Percentiles rank a stretch among this genome's conserved stretches.
Evolutionary conservation across 768 basidiomycete species (phyloP).

Genomic region (Nidula microcarpa): DNA sequence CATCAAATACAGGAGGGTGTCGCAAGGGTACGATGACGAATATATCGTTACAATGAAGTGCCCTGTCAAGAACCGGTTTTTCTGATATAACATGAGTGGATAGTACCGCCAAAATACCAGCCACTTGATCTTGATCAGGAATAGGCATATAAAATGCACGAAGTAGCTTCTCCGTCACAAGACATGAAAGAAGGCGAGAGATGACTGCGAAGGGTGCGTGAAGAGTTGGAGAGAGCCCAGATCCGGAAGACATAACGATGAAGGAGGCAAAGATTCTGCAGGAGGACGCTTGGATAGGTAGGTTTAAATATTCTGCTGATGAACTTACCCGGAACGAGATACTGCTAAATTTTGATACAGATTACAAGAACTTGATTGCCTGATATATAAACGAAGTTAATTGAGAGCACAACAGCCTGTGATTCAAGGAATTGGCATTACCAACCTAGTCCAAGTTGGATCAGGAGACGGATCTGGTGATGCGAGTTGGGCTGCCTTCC

Average conservation of each 20-base stretch:
- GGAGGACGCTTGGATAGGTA: too few species aligned
- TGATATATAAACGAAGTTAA: too few species aligned
- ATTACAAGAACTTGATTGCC: neutral
- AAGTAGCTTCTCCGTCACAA: slow-evolving; percentile 46
- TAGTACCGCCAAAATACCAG: slow-evolving; percentile 36
- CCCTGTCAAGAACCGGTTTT: slow-evolving; percentile 23
- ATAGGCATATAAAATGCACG: slow-evolving; percentile 37
- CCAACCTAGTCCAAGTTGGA: too few species aligned
- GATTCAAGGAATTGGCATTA: too few species aligned
- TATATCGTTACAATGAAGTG: slow-evolving; percentile 36
- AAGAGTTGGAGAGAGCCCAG: slow-evolving; percentile 24
- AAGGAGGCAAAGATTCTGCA: too few species aligned
- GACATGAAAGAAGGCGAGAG: slow-evolving; percentile 44
- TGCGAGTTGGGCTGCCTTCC: too few species aligned
- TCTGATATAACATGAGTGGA: slow-evolving; percentile 31
- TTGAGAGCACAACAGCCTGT: too few species aligned
- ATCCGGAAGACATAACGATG: slow-evolving; percentile 30
- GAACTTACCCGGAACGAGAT: too few species aligned
- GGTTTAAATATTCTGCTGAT: too few species aligned
- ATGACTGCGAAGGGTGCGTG: slow-evolving; percentile 43
- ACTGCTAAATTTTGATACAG: too few species aligned
- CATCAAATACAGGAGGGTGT: slow-evolving; percentile 39
- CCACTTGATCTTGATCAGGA: slow-evolving; percentile 10
- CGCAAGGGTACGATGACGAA: slow-evolving; percentile 47
- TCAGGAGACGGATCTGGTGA: neutral